These are phyloP conservation scores for Westerdykella ornata DNA, from an alignment of 2,329 filamentous ascomycete genomes.

Conservation along the genomic window DNA sequence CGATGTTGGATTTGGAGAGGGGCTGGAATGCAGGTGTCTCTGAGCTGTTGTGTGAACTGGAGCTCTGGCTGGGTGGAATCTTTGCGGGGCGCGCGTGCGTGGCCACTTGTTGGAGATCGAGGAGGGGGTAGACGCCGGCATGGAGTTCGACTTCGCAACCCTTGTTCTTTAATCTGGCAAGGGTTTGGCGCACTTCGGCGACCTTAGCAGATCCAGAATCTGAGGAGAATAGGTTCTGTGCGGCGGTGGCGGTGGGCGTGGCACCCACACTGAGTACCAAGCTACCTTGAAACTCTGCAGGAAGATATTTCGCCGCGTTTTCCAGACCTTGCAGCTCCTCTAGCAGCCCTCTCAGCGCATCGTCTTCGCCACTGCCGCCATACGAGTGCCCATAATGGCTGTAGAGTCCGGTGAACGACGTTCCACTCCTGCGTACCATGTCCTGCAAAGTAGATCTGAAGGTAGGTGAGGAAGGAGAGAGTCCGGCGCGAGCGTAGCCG, in stretches of 20 bases:
- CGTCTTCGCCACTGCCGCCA: conserved; percentile 46
- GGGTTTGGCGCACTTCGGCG: conserved; percentile 37
- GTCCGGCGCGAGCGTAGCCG: conserved; percentile 64
- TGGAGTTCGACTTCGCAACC: conserved; percentile 56
- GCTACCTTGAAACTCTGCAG: conserved; percentile 22
- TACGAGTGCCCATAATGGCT: conserved; percentile 70
- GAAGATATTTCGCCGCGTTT: conserved; percentile 41
- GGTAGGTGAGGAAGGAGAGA: conserved; percentile 45
- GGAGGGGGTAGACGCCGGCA: conserved; percentile 66
- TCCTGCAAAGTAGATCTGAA: conserved; percentile 1
- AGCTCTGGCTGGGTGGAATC: not conserved
- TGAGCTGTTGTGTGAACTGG: too few relatives aligned
- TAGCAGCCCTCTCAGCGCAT: conserved; percentile 54
- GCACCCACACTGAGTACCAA: conserved; percentile 65
- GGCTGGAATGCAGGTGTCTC: conserved; percentile 22
- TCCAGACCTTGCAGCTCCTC: conserved; percentile 54
- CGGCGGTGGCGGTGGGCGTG: conserved; percentile 63
- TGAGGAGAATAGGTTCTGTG: conserved; percentile 52
- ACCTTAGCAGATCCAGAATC: conserved; percentile 28
- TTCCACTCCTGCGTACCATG: conserved; percentile 2
- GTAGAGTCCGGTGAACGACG: conserved; percentile 59
- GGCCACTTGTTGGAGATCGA: conserved; percentile 74
- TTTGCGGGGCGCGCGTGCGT: conserved; percentile 53
- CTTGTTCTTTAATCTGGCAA: conserved; percentile 33
- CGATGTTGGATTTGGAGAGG: conserved; percentile 53